Evolutionary conservation across 495 filamentous ascomycete species (phyloP).

Genomic region (Xylaria bambusicola): DNA sequence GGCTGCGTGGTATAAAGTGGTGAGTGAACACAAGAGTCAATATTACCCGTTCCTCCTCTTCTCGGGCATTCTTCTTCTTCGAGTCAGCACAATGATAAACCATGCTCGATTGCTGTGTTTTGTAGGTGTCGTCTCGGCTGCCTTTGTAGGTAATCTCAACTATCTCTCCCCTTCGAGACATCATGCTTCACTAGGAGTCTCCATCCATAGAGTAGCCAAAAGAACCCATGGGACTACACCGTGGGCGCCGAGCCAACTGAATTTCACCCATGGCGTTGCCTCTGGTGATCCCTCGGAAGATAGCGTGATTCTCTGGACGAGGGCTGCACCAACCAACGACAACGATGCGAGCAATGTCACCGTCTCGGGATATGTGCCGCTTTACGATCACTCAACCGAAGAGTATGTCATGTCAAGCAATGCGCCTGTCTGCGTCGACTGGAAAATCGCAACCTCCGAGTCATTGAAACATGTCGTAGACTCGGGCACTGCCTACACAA

Average conservation of each 20-base stretch:
- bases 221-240: slow-evolving; percentile 37
- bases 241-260: slow-evolving; percentile 47
- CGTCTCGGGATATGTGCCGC: slow-evolving; percentile 53
- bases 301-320: slow-evolving; percentile 67
- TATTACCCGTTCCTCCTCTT: neutral
- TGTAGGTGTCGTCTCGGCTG: slow-evolving; percentile 23
- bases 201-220: slow-evolving; percentile 47
- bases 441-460: slow-evolving; percentile 42
- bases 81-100: neutral
- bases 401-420: slow-evolving; percentile 52
- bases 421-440: slow-evolving; percentile 61
- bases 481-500: slow-evolving; percentile 58
- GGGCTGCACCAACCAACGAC: slow-evolving; percentile 52
- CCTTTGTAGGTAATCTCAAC: slow-evolving; percentile 55
- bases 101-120: slow-evolving; percentile 13
- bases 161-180: slow-evolving; percentile 60
- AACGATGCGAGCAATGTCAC: slow-evolving; percentile 57
- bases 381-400: slow-evolving; percentile 60
- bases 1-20: too few species aligned
- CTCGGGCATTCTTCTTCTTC: neutral
- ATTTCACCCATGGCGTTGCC: slow-evolving; percentile 64
- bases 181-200: slow-evolving; percentile 59
- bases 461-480: slow-evolving; percentile 42
- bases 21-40: neutral
- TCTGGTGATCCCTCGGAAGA: slow-evolving; percentile 64